Conservation (phyloP, 2,329 filamentous ascomycete species). For the Alternaria metachromatica region DNA sequence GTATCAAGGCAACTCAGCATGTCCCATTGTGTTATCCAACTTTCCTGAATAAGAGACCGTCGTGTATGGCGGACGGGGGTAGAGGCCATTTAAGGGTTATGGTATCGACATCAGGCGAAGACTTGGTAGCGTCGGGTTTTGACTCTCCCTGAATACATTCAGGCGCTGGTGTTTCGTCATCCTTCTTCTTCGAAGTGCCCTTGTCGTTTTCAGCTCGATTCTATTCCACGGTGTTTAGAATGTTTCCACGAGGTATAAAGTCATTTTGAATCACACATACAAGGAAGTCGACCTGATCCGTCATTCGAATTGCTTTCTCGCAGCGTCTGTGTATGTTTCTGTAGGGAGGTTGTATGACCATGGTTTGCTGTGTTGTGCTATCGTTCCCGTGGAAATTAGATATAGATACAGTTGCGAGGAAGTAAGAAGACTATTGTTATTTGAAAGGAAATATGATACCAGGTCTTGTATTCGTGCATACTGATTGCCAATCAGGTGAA, state of each 20-base stretch:
- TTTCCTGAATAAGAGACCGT: conserved; percentile 11
- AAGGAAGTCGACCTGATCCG: neutral
- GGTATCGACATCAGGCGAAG: neutral
- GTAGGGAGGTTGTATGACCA: neutral
- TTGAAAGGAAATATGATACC: neutral
- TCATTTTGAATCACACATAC: neutral
- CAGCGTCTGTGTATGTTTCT: neutral
- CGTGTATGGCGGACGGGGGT: conserved; percentile 9
- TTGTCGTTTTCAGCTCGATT: neutral
- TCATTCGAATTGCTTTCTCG: neutral
- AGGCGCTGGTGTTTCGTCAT: neutral
- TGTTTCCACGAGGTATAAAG: neutral
- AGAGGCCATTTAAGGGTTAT: neutral
- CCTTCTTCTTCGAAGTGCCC: neutral
- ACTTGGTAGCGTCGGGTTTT: neutral
- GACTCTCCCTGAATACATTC: neutral
- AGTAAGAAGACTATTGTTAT: neutral
- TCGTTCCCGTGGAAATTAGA: neutral
- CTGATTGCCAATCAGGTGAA: neutral
- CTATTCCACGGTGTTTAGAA: neutral
- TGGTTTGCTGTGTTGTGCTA: neutral
- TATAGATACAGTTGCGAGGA: neutral
- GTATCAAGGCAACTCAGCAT: neutral
- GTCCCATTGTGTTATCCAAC: neutral
- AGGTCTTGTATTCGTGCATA: neutral